Evolutionary conservation across 306 rosid species (phyloP).

Genomic region (Vigna angularis): DNA sequence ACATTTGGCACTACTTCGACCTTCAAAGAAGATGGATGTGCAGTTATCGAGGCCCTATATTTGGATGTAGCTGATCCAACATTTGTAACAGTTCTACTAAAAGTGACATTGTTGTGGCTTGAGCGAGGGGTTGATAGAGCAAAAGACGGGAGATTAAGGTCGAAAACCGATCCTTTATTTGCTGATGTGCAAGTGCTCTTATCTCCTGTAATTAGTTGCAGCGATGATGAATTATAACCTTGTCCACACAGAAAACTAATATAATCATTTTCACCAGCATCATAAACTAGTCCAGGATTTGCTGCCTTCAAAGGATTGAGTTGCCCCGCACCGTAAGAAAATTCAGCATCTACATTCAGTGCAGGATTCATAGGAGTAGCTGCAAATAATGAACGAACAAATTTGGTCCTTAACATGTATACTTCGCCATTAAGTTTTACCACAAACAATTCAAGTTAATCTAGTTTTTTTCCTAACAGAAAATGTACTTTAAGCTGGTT

Average conservation of each 20-base stretch:
- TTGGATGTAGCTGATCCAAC: not conserved
- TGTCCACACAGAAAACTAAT: not conserved
- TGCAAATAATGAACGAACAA: not conserved
- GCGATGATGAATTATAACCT: not conserved
- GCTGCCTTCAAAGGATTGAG: not conserved
- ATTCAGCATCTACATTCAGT: not conserved
- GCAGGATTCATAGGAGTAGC: not conserved
- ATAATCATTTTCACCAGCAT: not conserved
- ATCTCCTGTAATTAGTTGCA: not conserved
- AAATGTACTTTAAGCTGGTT: no score
- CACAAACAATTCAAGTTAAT: no score
- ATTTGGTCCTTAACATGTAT: not conserved
- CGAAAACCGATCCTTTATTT: not conserved
- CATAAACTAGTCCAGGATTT: slow-evolving; percentile 9
- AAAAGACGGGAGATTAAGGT: slow-evolving; percentile 15
- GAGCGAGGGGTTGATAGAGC: not conserved
- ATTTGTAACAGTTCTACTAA: not conserved
- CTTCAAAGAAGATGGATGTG: not conserved
- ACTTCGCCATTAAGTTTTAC: no score
- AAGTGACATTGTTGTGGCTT: no score
- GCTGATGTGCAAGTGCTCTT: not conserved
- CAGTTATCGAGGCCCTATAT: not conserved
- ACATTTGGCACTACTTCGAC: not conserved
- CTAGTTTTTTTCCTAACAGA: no score
- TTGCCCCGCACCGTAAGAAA: slow-evolving; percentile 12